phyloP scores from a whole-genome alignment of 768 basidiomycete species.

The Lyophyllum atratum region DNA sequence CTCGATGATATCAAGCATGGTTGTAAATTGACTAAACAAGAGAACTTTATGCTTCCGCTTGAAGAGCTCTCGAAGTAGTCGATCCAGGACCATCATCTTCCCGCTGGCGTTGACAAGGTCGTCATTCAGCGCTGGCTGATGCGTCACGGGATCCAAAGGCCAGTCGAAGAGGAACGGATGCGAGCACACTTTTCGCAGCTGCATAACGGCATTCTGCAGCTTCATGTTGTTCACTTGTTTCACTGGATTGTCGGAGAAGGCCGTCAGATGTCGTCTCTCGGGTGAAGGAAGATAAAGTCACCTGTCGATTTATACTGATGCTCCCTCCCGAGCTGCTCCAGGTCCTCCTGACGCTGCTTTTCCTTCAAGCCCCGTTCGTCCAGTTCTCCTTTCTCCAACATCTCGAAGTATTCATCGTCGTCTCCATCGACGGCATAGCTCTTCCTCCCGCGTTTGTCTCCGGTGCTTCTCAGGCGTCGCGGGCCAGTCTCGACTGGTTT shows the following conservation, averaged over 20 bases:
- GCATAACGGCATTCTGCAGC: constrained; percentile 95
- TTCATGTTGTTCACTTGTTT: constrained; percentile 91
- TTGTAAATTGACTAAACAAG: constrained; percentile 93
- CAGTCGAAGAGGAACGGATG: constrained; percentile 92
- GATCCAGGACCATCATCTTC: constrained; percentile 96
- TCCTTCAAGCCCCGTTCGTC: constrained; percentile 35
- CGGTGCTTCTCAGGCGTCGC: constrained; percentile 35
- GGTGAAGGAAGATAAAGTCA: constrained; percentile 28
- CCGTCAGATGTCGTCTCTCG: not conserved
- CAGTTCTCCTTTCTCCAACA: constrained; percentile 51
- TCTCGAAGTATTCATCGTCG: constrained; percentile 68
- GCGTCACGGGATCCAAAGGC: constrained; percentile 65
- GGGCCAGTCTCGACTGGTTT: constrained; percentile 19
- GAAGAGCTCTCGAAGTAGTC: constrained; percentile 83
- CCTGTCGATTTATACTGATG: constrained; percentile 61
- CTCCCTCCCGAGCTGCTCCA: constrained; percentile 57
- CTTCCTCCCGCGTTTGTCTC: constrained; percentile 36
- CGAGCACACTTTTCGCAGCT: constrained; percentile 93
- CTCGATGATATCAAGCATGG: constrained; percentile 95
- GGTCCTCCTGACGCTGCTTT: constrained; percentile 35
- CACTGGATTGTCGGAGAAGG: constrained; percentile 40
- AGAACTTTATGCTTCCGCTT: constrained; percentile 79
- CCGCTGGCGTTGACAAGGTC: constrained; percentile 86
- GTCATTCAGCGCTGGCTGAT: constrained; percentile 67
- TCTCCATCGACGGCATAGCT: constrained; percentile 59